Evolutionary conservation across 805 yeast species (phyloP), one percentile per base, ranked within the genome.

Genomic region (Monosporozyma yasuniensis): DNA sequence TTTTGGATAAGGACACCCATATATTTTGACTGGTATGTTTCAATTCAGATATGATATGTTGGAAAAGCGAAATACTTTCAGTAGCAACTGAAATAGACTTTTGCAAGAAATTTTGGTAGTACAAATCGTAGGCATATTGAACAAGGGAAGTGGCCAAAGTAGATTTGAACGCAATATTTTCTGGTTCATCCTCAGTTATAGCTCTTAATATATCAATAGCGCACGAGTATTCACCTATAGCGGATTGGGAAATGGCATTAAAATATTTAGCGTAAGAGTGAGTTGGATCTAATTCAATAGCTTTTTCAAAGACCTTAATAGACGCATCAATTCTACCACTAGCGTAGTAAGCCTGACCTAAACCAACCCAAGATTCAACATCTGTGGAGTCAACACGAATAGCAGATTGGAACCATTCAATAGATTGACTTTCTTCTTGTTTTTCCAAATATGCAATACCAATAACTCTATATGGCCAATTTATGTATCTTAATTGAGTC

Each of bases 261-360:
- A 86, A 74, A 60, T 84, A 87, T 38, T 69, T 67, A 0, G 86
- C 83, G 46, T 79, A 74, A 83, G 87, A 79, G 47, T 78, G 76
- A 1, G 68, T 66, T 0, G 78, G 74, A 30, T 78, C 76, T 5
- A 84, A 56, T 37, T 73, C 73, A 43, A 79, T 59, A 0, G 90
- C 87, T 51, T 80, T 81, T 28, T 71, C 72, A 58, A 89, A 85
- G 1, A 93, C 97, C 64, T 86, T 89, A 9, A 78, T 72, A 0
- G 96, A 87, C 2, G 98, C 95, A 50, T 87, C 90, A 42, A 83
- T 71, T 53, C 96, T 75, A 2, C 99, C 99, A 64, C 93, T 80
- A 23, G 81, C 78, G 49, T 77, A 72, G 64, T 93, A 93, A 0
- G 96, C 91, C 64, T 93, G 98, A n/a, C 99, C 99, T n/a, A 93